Percentiles rank a stretch among this genome's conserved stretches.
phyloP scores from a whole-genome alignment of 139 green algal species.

The Coelastrella sp. region DNA sequence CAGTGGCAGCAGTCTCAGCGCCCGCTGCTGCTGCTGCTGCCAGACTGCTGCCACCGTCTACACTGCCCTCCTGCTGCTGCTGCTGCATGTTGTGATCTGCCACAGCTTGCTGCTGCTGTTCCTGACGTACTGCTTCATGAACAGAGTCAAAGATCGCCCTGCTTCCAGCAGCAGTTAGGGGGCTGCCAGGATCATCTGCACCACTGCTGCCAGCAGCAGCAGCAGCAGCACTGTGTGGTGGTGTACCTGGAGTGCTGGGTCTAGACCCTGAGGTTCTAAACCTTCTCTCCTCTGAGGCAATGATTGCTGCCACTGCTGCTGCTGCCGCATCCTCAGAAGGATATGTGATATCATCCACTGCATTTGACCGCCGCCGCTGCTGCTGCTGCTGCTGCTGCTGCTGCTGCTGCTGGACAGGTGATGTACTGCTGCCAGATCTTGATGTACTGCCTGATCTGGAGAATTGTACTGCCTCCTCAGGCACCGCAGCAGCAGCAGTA shows the following conservation, averaged over 20 bases:
- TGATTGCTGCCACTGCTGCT: constrained; percentile 3
- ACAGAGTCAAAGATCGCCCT: neutral
- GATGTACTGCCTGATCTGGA: neutral
- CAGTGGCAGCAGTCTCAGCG: neutral
- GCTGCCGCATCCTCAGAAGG: neutral
- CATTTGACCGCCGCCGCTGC: neutral
- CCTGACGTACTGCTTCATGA: neutral
- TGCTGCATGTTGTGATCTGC: neutral
- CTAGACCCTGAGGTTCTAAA: neutral
- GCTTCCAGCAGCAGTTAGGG: neutral
- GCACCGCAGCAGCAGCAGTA: neutral
- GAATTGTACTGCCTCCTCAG: neutral
- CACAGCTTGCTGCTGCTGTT: neutral
- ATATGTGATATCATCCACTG: neutral
- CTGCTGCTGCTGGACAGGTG: neutral
- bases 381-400: constrained; percentile 1
- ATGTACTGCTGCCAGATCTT: neutral
- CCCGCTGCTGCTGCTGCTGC: neutral
- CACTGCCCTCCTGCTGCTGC: neutral
- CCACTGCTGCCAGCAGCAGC: neutral
- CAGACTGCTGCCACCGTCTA: neutral
- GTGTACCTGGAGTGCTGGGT: neutral
- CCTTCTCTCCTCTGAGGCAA: neutral
- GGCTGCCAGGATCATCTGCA: neutral
- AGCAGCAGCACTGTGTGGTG: neutral